phyloP scores from a whole-genome alignment of 169 alveolate genomes.

The Babesia ovata region DNA sequence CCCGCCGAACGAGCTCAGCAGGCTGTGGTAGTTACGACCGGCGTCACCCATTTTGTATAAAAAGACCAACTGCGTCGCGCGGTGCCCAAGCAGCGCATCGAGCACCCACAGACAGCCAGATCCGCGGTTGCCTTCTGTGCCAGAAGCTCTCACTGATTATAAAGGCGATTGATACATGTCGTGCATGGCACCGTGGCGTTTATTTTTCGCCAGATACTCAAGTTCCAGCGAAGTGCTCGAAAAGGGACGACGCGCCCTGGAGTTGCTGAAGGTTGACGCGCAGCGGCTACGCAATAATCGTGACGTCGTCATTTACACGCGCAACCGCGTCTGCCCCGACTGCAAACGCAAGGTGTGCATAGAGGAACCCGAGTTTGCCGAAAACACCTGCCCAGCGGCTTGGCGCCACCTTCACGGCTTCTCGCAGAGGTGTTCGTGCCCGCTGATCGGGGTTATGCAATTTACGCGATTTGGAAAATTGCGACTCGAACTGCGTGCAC shows the following conservation, averaged over 20 bases:
- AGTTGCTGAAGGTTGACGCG: constrained; percentile 32
- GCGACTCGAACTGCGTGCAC: constrained; percentile 44
- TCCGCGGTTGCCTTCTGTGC: neutral
- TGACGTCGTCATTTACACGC: constrained; percentile 61
- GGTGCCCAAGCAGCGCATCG: neutral
- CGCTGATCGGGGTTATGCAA: constrained; percentile 50
- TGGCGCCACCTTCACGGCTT: constrained; percentile 68
- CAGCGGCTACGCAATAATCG: constrained; percentile 40
- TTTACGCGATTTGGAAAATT: constrained; percentile 36
- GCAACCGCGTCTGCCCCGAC: constrained; percentile 59
- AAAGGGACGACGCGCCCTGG: constrained; percentile 29
- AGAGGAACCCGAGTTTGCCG: constrained; percentile 43
- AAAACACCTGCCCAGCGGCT: constrained; percentile 47
- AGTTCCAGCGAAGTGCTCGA: constrained; percentile 29
- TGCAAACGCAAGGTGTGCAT: constrained; percentile 29
- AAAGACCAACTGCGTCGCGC: neutral
- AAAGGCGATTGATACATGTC: neutral
- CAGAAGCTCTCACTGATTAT: neutral
- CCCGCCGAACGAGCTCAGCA: constrained; percentile 76
- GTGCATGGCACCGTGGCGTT: constrained; percentile 24
- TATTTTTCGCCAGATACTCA: neutral
- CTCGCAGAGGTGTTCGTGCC: constrained; percentile 47
- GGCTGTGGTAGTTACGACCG: constrained; percentile 64
- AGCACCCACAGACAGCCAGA: neutral
- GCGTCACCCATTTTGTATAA: constrained; percentile 55